Percentiles rank a stretch among this genome's conserved stretches.
Conservation (phyloP, 139 green algal genomes). For the Chlorella sp. region DNA sequence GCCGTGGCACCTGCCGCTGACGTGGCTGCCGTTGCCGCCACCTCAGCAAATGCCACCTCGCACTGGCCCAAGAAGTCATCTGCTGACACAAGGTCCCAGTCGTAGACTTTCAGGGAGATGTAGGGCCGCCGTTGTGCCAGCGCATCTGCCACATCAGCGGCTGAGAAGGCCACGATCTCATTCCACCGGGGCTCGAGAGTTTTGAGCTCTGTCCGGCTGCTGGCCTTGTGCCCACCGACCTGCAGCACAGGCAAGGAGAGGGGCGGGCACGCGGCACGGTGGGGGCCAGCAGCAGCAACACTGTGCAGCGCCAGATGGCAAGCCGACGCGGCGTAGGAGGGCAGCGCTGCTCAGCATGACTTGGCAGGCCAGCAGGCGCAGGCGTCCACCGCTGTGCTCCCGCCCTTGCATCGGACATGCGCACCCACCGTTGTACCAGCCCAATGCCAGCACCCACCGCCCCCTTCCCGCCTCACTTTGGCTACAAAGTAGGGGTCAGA, state of each 20-base stretch:
- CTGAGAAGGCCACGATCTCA: constrained; percentile 35
- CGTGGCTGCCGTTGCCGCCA: neutral
- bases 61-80: constrained; percentile 55
- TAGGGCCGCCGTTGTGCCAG: neutral
- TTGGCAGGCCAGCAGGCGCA: neutral
- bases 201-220: constrained; percentile 36
- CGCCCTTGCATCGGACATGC: neutral
- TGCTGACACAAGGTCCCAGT: constrained; percentile 41
- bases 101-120: constrained; percentile 37
- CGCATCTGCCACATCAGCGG: neutral
- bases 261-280: neutral
- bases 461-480: neutral
- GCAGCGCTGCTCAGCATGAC: neutral
- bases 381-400: neutral
- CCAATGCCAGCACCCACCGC: neutral
- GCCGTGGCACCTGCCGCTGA: neutral
- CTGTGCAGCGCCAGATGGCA: neutral
- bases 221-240: constrained; percentile 27
- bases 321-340: neutral
- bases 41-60: constrained; percentile 15
- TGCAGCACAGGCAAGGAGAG: neutral
- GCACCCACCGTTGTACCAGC: neutral
- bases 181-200: constrained; percentile 47
- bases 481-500: constrained; percentile 50
- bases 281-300: neutral